Evolutionary conservation across 139 green algal genomes (phyloP).

Genomic region (Chlorella ohadii): DNA sequence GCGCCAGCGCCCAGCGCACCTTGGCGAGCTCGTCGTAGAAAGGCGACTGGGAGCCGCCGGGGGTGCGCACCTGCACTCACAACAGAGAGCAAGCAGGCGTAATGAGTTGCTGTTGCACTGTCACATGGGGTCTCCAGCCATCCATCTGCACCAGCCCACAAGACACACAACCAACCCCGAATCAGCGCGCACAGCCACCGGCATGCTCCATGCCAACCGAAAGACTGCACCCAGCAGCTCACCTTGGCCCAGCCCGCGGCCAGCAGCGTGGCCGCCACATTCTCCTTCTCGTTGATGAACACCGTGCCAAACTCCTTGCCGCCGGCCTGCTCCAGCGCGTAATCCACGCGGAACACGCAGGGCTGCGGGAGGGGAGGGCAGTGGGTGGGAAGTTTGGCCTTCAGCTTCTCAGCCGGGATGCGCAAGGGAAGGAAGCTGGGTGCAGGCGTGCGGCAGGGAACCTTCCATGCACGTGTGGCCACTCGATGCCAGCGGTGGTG

Average conservation of each 20-base stretch:
- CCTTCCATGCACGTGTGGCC: background rate
- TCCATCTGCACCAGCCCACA: no score
- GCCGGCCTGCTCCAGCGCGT: constrained; percentile 82
- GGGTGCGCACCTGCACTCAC: constrained; percentile 58
- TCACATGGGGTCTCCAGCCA: no score
- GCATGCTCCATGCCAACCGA: no score
- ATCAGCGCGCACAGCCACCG: no score
- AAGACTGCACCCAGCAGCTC: background rate
- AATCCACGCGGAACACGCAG: constrained; percentile 93
- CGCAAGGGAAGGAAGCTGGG: background rate
- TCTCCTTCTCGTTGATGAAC: constrained; percentile 85
- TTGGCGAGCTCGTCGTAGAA: constrained; percentile 86
- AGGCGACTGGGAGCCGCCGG: constrained; percentile 71
- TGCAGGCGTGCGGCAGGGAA: no score
- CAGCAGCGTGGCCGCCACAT: constrained; percentile 80
- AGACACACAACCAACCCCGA: no score
- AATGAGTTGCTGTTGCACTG: no score
- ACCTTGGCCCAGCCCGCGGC: constrained; percentile 87
- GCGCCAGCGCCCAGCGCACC: constrained; percentile 60
- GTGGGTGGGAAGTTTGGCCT: no score
- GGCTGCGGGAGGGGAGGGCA: constrained; percentile 46
- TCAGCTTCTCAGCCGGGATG: no score
- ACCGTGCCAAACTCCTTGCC: constrained; percentile 94
- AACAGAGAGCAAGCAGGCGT: background rate
- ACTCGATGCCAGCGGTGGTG: background rate